Evolutionary conservation across 2,329 filamentous ascomycete species (phyloP).

Genomic region (Botrytis hyacinthi): DNA sequence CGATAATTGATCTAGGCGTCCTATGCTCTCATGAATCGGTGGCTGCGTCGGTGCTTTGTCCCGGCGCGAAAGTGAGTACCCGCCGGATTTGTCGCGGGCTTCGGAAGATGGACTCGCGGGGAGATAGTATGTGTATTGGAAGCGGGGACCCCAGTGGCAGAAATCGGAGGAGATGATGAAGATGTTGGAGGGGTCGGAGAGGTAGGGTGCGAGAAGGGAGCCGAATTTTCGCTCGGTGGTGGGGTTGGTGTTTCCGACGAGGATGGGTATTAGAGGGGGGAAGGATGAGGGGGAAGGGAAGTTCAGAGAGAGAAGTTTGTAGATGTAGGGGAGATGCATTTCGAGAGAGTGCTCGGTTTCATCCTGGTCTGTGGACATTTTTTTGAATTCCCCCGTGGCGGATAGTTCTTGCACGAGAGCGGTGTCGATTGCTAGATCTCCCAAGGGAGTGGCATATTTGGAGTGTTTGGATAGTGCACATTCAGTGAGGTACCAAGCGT

Average conservation of each 20-base stretch:
- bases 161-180: slow-evolving; percentile 96
- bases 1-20: slow-evolving; percentile 71
- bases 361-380: slow-evolving; percentile 67
- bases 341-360: slow-evolving; percentile 89
- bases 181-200: slow-evolving; percentile 70
- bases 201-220: slow-evolving; percentile 69
- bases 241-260: slow-evolving; percentile 73
- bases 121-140: slow-evolving; percentile 79
- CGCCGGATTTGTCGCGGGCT: slow-evolving; percentile 28
- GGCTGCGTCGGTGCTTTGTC: slow-evolving; percentile 43
- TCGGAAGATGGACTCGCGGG: slow-evolving; percentile 49
- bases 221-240: slow-evolving; percentile 68
- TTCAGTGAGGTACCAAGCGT: slow-evolving; percentile 76
- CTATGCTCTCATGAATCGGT: slow-evolving; percentile 82
- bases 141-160: slow-evolving; percentile 89
- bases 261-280: slow-evolving; percentile 77
- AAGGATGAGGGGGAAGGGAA: slow-evolving; percentile 50
- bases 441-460: slow-evolving; percentile 72
- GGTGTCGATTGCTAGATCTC: slow-evolving; percentile 64
- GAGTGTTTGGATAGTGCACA: slow-evolving; percentile 74
- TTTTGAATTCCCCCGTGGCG: slow-evolving; percentile 54
- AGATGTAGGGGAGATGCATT: slow-evolving; percentile 94
- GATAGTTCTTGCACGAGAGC: slow-evolving; percentile 52
- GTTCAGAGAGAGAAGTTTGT: slow-evolving; percentile 63
- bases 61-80: slow-evolving; percentile 35